Conservation (phyloP, 2,329 filamentous ascomycete genomes). For the Pseudonectria buxi region DNA sequence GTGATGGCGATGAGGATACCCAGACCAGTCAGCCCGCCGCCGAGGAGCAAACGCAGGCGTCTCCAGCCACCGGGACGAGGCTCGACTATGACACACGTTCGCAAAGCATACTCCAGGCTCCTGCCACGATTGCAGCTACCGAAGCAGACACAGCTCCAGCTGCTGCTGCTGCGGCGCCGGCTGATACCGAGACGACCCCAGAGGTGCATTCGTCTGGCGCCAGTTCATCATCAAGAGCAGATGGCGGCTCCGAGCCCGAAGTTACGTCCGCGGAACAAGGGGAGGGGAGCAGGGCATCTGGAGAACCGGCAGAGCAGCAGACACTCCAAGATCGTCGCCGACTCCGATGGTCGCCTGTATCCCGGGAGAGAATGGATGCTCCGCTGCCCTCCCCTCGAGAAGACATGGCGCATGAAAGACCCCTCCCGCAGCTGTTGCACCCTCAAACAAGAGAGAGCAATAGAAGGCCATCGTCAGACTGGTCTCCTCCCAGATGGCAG, state of each 20-base stretch:
- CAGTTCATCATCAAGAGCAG: too few species aligned
- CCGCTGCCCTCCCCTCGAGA: conserved; percentile 15
- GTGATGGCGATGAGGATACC: conserved; percentile 26
- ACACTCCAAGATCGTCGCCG: conserved; percentile 3
- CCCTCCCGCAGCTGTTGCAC: conserved; percentile 14
- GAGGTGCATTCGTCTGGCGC: too few species aligned
- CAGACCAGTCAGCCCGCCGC: conserved; percentile 3
- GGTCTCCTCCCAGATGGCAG: conserved; percentile 74
- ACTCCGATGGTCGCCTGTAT: conserved; percentile 13
- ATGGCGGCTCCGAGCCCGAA: too few species aligned
- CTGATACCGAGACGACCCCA: too few species aligned
- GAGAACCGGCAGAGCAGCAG: too few species aligned
- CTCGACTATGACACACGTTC: too few species aligned
- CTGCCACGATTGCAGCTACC: not conserved
- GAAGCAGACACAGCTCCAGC: too few species aligned
- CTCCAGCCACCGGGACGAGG: conserved; percentile 2
- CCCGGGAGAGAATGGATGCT: conserved; percentile 22
- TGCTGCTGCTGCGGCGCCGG: too few species aligned
- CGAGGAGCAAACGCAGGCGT: conserved; percentile 3
- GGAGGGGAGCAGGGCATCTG: too few species aligned
- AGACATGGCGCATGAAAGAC: conserved; percentile 5
- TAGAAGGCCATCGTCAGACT: conserved; percentile 26
- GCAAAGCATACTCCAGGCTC: too few species aligned
- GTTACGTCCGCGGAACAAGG: too few species aligned
- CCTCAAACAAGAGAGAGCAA: conserved; percentile 1